These are phyloP conservation scores for Starmerella stellata DNA, from an alignment of 805 yeast species.

Conservation along the genomic window DNA sequence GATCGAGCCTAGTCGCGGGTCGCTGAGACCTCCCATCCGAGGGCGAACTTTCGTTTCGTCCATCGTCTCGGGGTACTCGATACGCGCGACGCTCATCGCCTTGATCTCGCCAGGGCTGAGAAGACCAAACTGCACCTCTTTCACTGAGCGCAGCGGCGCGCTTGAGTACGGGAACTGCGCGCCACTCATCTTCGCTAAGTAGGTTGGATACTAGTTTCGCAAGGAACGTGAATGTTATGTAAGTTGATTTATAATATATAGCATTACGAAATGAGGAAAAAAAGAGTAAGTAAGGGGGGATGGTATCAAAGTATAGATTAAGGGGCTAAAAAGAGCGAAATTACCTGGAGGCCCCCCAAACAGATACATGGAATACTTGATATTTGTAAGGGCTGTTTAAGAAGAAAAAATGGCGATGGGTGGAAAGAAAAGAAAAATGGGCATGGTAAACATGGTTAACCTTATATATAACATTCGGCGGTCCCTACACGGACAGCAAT, in stretches of 20 bases:
- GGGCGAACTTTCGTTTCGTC: conserved; percentile 91
- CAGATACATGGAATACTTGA: too few species aligned
- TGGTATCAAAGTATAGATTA: too few species aligned
- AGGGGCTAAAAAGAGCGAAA: too few species aligned
- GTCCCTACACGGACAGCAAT: too few species aligned
- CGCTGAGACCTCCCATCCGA: conserved; percentile 90
- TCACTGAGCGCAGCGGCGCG: conserved; percentile 93
- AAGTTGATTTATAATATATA: background rate
- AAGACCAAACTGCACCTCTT: conserved; percentile 96
- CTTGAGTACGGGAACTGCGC: conserved; percentile 75
- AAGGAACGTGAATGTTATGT: background rate
- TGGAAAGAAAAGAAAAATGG: too few species aligned
- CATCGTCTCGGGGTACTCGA: conserved; percentile 98
- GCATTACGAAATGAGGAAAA: too few species aligned
- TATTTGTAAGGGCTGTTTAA: too few species aligned
- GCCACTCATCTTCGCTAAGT: conserved; percentile 22
- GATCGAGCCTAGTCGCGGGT: conserved; percentile 91
- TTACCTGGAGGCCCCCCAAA: too few species aligned
- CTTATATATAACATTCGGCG: too few species aligned
- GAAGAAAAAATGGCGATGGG: too few species aligned
- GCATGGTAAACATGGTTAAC: too few species aligned
- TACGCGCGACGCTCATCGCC: conserved; percentile 93
- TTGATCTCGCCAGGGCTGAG: conserved; percentile 94
- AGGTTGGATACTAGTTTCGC: background rate
- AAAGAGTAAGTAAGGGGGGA: too few species aligned